Evolutionary conservation across 2,329 filamentous ascomycete genomes (phyloP).

Genomic region (Trichoderma atrobrunneum): DNA sequence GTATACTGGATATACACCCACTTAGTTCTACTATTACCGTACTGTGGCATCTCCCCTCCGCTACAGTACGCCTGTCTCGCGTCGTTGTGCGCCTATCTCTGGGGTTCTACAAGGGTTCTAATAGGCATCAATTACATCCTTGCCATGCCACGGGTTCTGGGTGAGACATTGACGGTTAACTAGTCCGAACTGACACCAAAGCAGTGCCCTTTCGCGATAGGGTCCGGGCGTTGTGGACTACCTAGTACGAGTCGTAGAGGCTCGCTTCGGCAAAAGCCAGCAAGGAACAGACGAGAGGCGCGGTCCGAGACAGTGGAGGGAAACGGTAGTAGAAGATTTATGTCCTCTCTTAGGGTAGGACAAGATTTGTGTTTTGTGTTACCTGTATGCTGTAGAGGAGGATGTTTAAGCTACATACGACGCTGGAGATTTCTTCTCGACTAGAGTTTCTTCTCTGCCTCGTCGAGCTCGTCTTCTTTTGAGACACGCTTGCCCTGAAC

Average conservation of each 20-base stretch:
- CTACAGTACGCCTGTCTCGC: neutral
- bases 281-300: neutral
- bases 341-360: neutral
- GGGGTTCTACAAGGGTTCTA: neutral
- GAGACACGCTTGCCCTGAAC: conserved; percentile 71
- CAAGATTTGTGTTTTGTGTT: neutral
- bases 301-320: neutral
- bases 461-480: conserved; percentile 68
- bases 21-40: neutral
- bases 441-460: conserved; percentile 25
- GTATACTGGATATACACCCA: neutral
- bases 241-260: neutral
- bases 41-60: neutral
- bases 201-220: neutral
- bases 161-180: neutral
- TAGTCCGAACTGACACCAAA: neutral
- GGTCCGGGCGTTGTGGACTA: neutral
- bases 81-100: neutral
- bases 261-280: neutral
- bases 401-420: neutral
- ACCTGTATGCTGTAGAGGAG: neutral
- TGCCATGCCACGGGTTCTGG: neutral
- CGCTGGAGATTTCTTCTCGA: neutral
- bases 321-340: neutral
- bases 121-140: neutral